Conservation (phyloP, 2,329 filamentous ascomycete genomes). For the Alternaria triticina region DNA sequence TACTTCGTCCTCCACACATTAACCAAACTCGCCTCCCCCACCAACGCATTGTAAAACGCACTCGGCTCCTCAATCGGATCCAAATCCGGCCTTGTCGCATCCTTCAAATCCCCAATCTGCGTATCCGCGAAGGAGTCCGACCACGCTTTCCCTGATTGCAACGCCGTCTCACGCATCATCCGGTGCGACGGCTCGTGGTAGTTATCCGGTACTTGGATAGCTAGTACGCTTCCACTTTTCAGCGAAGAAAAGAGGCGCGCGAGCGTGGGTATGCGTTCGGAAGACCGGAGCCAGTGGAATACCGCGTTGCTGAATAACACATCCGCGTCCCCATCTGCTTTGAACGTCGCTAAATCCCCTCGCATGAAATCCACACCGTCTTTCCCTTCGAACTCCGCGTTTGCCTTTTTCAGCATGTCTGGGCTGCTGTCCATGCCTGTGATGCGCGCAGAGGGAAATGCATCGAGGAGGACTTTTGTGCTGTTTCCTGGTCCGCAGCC, state of each 20-base stretch:
- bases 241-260: constrained; percentile 52
- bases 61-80: constrained; percentile 57
- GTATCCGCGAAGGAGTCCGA: constrained; percentile 28
- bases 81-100: constrained; percentile 42
- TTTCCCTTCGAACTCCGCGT: constrained; percentile 40
- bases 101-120: constrained; percentile 19
- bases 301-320: constrained; percentile 65
- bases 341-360: constrained; percentile 56
- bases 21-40: constrained; percentile 48
- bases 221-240: constrained; percentile 56
- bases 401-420: constrained; percentile 62
- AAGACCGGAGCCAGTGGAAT: constrained; percentile 62
- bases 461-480: constrained; percentile 56
- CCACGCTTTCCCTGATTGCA: constrained; percentile 48
- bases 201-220: constrained; percentile 63
- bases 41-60: constrained; percentile 59
- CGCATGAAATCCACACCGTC: constrained; percentile 52
- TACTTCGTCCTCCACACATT: constrained; percentile 64
- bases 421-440: constrained; percentile 62
- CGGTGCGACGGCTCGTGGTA: constrained; percentile 57
- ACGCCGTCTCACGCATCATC: constrained; percentile 57
- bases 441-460: constrained; percentile 57
- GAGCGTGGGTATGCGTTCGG: constrained; percentile 55
- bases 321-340: constrained; percentile 23
- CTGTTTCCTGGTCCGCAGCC: constrained; percentile 68